Evolutionary conservation across 768 basidiomycete genomes (phyloP).

Genomic region (Cyclocybe aegerita): DNA sequence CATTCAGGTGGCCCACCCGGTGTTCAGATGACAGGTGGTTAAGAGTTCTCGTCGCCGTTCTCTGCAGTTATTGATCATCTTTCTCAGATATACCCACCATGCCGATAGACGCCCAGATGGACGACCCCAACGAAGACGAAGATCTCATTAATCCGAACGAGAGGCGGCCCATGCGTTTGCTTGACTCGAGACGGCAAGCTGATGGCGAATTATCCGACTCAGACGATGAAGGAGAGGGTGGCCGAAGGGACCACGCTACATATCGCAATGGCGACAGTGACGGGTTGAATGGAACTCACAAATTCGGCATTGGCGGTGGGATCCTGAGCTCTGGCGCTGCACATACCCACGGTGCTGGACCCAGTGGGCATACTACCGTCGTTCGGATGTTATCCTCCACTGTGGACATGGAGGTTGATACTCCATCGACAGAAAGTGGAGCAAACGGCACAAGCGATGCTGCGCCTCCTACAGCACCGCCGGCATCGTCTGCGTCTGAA

Average conservation of each 20-base stretch:
- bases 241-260: conserved; percentile 64
- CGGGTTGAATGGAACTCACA: conserved; percentile 42
- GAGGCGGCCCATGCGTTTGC: conserved; percentile 70
- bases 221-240: conserved; percentile 95
- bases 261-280: conserved; percentile 56
- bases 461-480: background rate
- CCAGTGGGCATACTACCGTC: conserved; percentile 66
- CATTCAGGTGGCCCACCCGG: conserved; percentile 87
- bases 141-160: conserved; percentile 77
- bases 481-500: conserved; percentile 1
- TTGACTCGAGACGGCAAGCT: conserved; percentile 79
- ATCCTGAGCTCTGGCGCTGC: conserved; percentile 66
- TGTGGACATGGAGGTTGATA: conserved; percentile 43
- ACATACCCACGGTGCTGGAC: conserved; percentile 71
- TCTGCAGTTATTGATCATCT: background rate
- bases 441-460: conserved; percentile 7
- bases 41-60: background rate
- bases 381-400: conserved; percentile 40
- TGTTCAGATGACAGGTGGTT: conserved; percentile 82
- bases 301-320: conserved; percentile 68
- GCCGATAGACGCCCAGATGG: conserved; percentile 82
- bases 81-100: conserved; percentile 75
- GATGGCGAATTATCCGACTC: conserved; percentile 95
- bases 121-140: conserved; percentile 80
- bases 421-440: conserved; percentile 31